These are phyloP conservation scores for Bombardia bombarda DNA, from an alignment of 495 filamentous ascomycete species.

Conservation along the genomic window DNA sequence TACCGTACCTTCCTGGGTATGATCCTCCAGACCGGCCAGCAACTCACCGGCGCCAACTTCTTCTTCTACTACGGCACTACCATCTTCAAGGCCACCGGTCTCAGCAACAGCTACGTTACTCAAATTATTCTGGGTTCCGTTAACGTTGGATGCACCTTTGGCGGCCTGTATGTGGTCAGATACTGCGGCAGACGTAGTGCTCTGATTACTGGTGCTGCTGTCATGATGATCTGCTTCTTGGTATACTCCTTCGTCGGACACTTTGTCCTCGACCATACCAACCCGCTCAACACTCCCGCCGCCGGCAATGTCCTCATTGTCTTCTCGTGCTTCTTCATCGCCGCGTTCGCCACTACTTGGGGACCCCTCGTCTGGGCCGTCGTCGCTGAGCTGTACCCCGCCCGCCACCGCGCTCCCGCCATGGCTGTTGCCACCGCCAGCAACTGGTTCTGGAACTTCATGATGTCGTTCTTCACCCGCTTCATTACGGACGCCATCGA, in stretches of 20 bases:
- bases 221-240: conserved; percentile 66
- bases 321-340: conserved; percentile 72
- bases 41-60: conserved; percentile 67
- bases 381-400: conserved; percentile 74
- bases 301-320: conserved; percentile 67
- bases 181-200: conserved; percentile 59
- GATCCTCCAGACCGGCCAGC: conserved; percentile 63
- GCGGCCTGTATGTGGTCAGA: conserved; percentile 66
- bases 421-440: conserved; percentile 71
- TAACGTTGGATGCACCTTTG: conserved; percentile 66
- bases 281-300: conserved; percentile 41
- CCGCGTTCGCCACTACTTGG: conserved; percentile 62
- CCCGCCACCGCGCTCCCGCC: conserved; percentile 62
- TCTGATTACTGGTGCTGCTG: conserved; percentile 57
- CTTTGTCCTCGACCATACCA: conserved; percentile 44
- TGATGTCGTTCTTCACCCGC: conserved; percentile 28
- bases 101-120: conserved; percentile 61
- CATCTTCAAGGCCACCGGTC: conserved; percentile 61
- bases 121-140: conserved; percentile 68
- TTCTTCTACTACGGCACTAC: conserved; percentile 77
- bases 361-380: conserved; percentile 79
- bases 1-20: conserved; percentile 66
- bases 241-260: conserved; percentile 67
- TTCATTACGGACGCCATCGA: conserved; percentile 67
- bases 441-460: conserved; percentile 89